These are phyloP conservation scores for Croton setiger DNA, from an alignment of 441 rosid species.

Conservation along the genomic window DNA sequence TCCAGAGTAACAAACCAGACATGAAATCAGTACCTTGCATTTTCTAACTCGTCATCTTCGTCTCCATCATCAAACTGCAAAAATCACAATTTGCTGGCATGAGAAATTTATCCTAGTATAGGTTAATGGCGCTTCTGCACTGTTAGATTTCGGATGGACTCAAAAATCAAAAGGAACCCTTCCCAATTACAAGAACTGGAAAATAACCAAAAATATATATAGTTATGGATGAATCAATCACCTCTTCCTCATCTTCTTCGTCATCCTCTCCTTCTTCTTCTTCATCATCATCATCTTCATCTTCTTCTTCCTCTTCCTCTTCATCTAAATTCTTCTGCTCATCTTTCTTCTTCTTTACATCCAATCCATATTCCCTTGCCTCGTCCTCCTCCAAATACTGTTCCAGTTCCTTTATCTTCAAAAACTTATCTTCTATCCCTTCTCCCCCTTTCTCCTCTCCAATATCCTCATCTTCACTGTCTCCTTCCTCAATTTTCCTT, in stretches of 20 bases:
- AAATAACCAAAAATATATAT: slow-evolving; percentile 3
- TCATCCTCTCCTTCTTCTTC: slow-evolving; percentile 35
- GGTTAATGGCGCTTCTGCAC: background rate
- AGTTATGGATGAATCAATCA: background rate
- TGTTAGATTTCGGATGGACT: background rate
- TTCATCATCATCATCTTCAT: slow-evolving; percentile 31
- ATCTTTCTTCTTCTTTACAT: slow-evolving; percentile 30
- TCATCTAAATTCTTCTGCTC: slow-evolving; percentile 23
- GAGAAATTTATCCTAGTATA: background rate
- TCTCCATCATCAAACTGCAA: slow-evolving; percentile 59
- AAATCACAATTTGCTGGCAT: background rate
- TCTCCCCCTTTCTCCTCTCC: slow-evolving; percentile 28
- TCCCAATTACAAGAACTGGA: background rate
- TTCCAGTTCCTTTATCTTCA: slow-evolving; percentile 75
- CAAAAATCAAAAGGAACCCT: background rate
- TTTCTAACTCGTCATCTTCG: slow-evolving; percentile 41
- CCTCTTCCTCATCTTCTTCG: slow-evolving; percentile 29
- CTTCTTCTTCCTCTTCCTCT: slow-evolving; percentile 11
- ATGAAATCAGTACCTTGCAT: slow-evolving; percentile 43
- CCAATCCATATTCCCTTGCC: slow-evolving; percentile 66
- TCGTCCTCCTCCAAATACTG: slow-evolving; percentile 70
- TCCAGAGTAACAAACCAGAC: background rate
- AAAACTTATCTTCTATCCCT: slow-evolving; percentile 78
- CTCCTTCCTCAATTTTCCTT: slow-evolving; percentile 23
- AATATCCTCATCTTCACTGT: slow-evolving; percentile 22